Evolutionary conservation across 1,284 basidiomycete genomes (phyloP), one percentile per base, ranked within the genome.

Genomic region (Puccinia polysora): DNA sequence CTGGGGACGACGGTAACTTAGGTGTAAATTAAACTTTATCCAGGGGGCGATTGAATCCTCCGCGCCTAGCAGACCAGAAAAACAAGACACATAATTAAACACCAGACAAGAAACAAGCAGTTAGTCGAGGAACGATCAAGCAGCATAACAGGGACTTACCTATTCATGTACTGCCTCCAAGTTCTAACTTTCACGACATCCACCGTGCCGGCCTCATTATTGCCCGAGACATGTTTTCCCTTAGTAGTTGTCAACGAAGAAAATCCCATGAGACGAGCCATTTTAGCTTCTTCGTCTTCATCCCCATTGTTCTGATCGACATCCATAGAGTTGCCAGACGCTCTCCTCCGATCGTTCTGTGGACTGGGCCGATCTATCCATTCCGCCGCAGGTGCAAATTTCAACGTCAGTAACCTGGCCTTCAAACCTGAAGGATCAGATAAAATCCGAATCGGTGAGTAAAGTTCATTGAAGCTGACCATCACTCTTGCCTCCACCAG

Each of bases 81-180:
- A 56, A 56, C 6, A 49, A 6, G 47, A 23, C n/a, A 18, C 6
- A 2, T 5, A n/a, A n/a, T n/a, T n/a, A n/a, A n/a, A n/a, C n/a
- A n/a, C n/a, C n/a, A n/a, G n/a, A n/a, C n/a, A n/a, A n/a, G n/a
- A n/a, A n/a, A n/a, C n/a, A n/a, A n/a, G n/a, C 12, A 40, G 30
- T 10, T n/a, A n/a, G 6, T 58, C 34, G 32, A 4, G 28, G 34
- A 58, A 32, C 3, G n/a, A 36, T 38, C 34, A 20, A 62, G n/a
- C 14, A 34, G 49, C 23, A 34, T 36, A 50, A 14, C 18, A 15
- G 10, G 15, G 34, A 50, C 55, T 49, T 52, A 50, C 68, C 68
- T 60, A 20, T 70, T 70, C 68, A 70, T 70, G 34, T 70, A 70
- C 53, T 70, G 68, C 25, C 68, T 60, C 68, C 68, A 70, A 25